phyloP scores from a whole-genome alignment of 2,329 filamentous ascomycete species.

The Phyllosticta capitalensis region DNA sequence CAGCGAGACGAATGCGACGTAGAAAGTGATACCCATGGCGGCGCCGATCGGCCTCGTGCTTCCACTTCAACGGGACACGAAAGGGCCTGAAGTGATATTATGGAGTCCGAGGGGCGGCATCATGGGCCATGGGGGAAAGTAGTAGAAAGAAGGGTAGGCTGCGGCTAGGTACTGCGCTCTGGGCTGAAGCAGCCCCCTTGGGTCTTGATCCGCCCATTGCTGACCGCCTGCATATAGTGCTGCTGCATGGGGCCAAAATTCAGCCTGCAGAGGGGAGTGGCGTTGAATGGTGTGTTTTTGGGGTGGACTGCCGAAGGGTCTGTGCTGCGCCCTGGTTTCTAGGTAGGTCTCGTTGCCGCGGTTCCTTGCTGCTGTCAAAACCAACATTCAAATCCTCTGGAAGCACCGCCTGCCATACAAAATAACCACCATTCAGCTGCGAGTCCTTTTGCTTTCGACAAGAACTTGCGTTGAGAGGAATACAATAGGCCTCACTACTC shows the following conservation, averaged over 20 bases:
- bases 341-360: background rate
- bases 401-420: no score
- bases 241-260: background rate
- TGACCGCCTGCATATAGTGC: background rate
- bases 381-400: background rate
- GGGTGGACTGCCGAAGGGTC: background rate
- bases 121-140: background rate
- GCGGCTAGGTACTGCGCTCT: background rate
- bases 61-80: background rate
- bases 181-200: background rate
- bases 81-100: background rate
- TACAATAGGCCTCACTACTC: no score
- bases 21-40: background rate
- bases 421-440: no score
- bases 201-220: background rate
- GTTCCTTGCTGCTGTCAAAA: background rate
- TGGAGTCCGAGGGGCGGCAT: background rate
- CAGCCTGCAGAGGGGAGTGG: background rate
- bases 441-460: no score
- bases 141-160: background rate
- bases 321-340: background rate
- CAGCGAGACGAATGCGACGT: background rate
- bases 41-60: background rate
- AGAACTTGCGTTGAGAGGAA: no score
- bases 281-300: background rate